Evolutionary conservation across 805 yeast species (phyloP), one percentile per base, ranked within the genome.

Genomic region (Pichia phayaonensis): DNA sequence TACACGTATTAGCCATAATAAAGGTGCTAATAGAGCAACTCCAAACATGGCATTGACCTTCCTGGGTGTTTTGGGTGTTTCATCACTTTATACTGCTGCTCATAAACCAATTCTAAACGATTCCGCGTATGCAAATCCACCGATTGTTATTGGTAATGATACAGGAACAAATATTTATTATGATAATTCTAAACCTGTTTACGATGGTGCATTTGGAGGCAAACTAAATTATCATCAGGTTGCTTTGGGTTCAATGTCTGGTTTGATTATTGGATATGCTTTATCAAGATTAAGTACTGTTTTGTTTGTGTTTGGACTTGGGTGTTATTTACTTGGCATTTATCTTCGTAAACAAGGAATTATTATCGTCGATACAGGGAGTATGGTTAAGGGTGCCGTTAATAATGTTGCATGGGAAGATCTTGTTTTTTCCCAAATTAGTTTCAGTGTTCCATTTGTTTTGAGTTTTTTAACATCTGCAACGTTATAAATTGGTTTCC

Each of bases 221-320:
- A 70, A 68, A 50, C 65, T 82, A 55, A 77, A 79, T 64, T 83
- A 83, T 60, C 75, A 76, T 57, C 84, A 83, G 58, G 67, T 83
- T 58, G 74, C 86, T 16, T 65, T 80, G 51, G 89, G 89, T 7
- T 79, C 85, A 1, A 69, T 83, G 59, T 69, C 79, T 8, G 88
- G 89, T 0, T 67, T 82, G 50, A 69, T 77, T 36, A 56, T 76
- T 47, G 89, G 89, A 1, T 69, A 79, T 22, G 66, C 82, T 31
- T 72, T 76, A n/a, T 87, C 88, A 20, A 81, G 81, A 59, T 67
- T 83, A 51, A 73, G 80, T 51, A 69, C 77, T 20, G 70, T 79
- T 27, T 67, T 83, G 34, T 80, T 80, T 40, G 69, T 76, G 27
- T 58, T 78, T 40, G 61, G 80, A 1, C 67, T 80, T n/a, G 69